Evolutionary conservation across 2,329 filamentous ascomycete species (phyloP).

Genomic region (Penicillium sp.): DNA sequence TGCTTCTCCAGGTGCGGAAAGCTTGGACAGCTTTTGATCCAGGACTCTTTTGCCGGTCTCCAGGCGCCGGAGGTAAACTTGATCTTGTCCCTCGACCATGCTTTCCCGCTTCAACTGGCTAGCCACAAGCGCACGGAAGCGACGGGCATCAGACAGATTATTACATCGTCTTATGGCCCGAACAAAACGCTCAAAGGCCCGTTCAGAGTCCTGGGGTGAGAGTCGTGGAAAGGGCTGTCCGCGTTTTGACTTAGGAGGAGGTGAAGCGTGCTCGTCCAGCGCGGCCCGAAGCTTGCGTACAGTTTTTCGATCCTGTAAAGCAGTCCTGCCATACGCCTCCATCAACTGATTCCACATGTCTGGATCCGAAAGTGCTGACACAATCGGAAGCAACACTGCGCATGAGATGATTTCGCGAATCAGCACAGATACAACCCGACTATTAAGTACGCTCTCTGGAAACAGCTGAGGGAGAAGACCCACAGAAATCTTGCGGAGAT

Average conservation of each 20-base stretch:
- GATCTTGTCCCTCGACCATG: conserved; percentile 71
- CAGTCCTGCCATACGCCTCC: conserved; percentile 77
- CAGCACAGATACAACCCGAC: conserved; percentile 72
- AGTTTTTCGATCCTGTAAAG: conserved; percentile 91
- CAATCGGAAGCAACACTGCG: conserved; percentile 76
- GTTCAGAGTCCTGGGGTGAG: conserved; percentile 75
- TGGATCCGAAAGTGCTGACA: conserved; percentile 77
- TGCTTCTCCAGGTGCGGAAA: conserved; percentile 62
- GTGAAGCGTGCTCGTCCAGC: conserved; percentile 86
- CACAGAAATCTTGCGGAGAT: conserved; percentile 70
- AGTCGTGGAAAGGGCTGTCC: conserved; percentile 71
- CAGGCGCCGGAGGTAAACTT: conserved; percentile 77
- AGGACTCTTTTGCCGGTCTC: conserved; percentile 86
- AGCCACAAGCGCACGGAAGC: conserved; percentile 85
- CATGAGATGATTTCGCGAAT: conserved; percentile 89
- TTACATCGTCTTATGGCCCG: conserved; percentile 80
- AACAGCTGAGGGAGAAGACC: conserved; percentile 69
- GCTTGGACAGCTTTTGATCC: conserved; percentile 79
- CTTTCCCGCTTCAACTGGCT: conserved; percentile 86
- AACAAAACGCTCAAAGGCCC: conserved; percentile 91
- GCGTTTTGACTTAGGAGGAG: conserved; percentile 62
- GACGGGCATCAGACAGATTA: conserved; percentile 85
- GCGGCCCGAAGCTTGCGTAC: conserved; percentile 87
- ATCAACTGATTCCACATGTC: conserved; percentile 98
- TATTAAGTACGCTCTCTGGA: conserved; percentile 67